phyloP scores from a whole-genome alignment of 179 eudicot species.

The Vitellaria paradoxa region DNA sequence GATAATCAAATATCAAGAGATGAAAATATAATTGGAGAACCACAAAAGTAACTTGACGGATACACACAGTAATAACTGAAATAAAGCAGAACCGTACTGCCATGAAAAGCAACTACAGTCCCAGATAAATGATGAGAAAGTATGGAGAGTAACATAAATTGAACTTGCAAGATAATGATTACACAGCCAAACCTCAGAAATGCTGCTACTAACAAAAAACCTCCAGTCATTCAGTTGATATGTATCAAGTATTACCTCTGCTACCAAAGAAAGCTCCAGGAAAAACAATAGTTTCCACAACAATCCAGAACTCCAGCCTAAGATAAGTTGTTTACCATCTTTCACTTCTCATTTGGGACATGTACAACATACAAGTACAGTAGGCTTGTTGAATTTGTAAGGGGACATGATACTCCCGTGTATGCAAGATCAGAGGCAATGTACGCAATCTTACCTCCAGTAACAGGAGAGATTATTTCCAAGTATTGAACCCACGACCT shows the following conservation, averaged over 20 bases:
- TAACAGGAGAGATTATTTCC: no score
- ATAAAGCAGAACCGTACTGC: not conserved
- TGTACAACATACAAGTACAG: no score
- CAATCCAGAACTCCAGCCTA: not conserved
- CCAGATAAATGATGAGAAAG: not conserved
- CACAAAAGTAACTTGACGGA: not conserved
- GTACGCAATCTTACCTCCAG: no score
- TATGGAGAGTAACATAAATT: not conserved
- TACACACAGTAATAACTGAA: not conserved
- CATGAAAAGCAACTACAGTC: not conserved
- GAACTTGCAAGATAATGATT: not conserved
- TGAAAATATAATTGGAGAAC: not conserved
- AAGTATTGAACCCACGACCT: no score
- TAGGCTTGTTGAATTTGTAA: no score
- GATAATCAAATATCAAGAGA: not conserved
- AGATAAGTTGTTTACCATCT: not conserved
- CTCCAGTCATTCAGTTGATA: not conserved
- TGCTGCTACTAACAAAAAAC: not conserved
- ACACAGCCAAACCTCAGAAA: not conserved
- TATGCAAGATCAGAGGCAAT: not conserved
- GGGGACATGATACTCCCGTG: no score
- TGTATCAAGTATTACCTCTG: not conserved
- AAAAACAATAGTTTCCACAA: not conserved
- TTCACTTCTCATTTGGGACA: not conserved
- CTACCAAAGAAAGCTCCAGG: not conserved